These are phyloP conservation scores for Pseudonitzschia delicatissima DNA, from an alignment of 108 stramenopile species.

Conservation along the genomic window DNA sequence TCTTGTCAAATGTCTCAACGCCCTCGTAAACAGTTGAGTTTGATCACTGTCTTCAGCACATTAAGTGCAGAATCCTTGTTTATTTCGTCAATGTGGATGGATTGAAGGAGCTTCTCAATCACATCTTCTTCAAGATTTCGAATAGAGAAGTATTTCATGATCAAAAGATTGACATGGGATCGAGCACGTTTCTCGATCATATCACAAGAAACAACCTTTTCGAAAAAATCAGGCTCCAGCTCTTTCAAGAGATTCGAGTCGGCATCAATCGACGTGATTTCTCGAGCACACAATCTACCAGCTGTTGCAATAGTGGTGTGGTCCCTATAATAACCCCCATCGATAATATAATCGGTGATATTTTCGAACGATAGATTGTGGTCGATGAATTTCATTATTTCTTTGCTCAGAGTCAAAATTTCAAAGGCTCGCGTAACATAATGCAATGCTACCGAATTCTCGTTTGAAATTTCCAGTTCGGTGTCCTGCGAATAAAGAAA, in stretches of 20 bases:
- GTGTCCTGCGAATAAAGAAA: constrained; percentile 38
- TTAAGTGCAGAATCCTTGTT: constrained; percentile 26
- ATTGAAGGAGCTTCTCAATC: constrained; percentile 19
- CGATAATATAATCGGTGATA: constrained; percentile 25
- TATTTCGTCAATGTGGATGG: constrained; percentile 9
- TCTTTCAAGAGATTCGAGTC: constrained; percentile 18
- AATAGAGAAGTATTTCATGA: constrained; percentile 24
- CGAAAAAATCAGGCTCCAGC: constrained; percentile 33
- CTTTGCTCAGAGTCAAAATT: constrained; percentile 30
- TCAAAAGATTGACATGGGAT: constrained; percentile 23
- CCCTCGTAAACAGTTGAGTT: constrained; percentile 11
- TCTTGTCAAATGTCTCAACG: constrained; percentile 5
- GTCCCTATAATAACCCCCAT: constrained; percentile 30
- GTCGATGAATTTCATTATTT: constrained; percentile 38
- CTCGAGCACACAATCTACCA: constrained; percentile 6
- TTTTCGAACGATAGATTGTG: constrained; percentile 37
- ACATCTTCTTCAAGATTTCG: constrained; percentile 24
- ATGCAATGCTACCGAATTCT: constrained; percentile 34
- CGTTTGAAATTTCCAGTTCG: constrained; percentile 18
- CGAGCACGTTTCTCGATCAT: constrained; percentile 20
- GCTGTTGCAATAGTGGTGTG: constrained; percentile 19
- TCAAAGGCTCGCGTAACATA: constrained; percentile 44
- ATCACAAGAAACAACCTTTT: constrained; percentile 19
- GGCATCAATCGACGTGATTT: constrained; percentile 11
- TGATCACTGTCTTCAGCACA: constrained; percentile 21